phyloP scores from a whole-genome alignment of 768 basidiomycete species.

The Leucocoprinus leucothites region DNA sequence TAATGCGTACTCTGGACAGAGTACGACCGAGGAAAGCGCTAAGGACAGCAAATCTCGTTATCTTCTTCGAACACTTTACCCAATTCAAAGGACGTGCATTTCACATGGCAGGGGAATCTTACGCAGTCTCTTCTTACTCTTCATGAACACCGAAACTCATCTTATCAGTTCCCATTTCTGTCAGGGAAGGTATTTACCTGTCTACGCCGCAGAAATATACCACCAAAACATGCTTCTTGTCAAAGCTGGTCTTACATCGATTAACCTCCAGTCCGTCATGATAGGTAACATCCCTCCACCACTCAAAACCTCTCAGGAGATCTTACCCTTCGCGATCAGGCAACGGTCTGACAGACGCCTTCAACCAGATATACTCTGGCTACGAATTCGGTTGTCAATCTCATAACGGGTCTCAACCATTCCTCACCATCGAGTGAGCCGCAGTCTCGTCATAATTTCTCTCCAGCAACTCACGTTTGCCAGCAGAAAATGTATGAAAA shows the following conservation, averaged over 20 bases:
- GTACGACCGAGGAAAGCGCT: slow-evolving; percentile 65
- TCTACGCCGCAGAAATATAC: slow-evolving; percentile 74
- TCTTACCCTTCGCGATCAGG: slow-evolving; percentile 30
- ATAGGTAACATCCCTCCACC: slow-evolving; percentile 45
- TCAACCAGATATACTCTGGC: slow-evolving; percentile 37
- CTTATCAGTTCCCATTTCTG: slow-evolving; percentile 5
- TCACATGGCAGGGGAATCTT: slow-evolving; percentile 74
- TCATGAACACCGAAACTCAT: neutral
- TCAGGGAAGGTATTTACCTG: slow-evolving; percentile 67
- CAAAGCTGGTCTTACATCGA: slow-evolving; percentile 47
- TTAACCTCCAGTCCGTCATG: slow-evolving; percentile 69
- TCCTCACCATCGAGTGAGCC: slow-evolving; percentile 45
- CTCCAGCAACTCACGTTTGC: neutral
- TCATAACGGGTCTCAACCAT: no score
- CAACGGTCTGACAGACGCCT: slow-evolving; percentile 63
- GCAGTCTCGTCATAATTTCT: neutral
- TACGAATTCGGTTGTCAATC: slow-evolving; percentile 56
- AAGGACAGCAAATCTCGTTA: slow-evolving; percentile 69
- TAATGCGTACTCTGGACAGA: no score
- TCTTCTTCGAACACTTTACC: slow-evolving; percentile 74
- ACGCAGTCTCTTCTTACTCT: slow-evolving; percentile 47
- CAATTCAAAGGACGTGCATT: slow-evolving; percentile 66
- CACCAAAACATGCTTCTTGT: slow-evolving; percentile 63
- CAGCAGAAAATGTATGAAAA: slow-evolving; percentile 49
- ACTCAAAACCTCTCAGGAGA: neutral